These are phyloP conservation scores for Trichoderma arundinaceum DNA, from an alignment of 2,329 filamentous ascomycete genomes.

Conservation along the genomic window DNA sequence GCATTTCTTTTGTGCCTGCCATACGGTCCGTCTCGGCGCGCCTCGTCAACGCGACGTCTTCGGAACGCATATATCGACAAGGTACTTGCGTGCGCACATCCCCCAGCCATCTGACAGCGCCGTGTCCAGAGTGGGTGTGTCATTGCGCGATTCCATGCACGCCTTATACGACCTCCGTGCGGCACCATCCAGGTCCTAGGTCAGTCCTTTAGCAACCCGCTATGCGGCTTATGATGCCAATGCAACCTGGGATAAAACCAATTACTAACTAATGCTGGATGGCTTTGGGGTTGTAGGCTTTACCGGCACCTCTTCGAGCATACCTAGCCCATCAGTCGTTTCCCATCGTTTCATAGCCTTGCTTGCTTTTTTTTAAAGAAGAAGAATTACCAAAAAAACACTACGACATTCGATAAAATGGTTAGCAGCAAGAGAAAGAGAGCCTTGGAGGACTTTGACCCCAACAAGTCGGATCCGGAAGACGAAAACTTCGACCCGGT, in stretches of 20 bases:
- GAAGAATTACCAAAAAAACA: neutral
- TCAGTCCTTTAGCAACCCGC: constrained; percentile 1
- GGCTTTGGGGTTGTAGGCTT: neutral
- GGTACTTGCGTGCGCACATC: neutral
- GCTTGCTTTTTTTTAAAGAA: neutral
- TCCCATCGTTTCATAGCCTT: neutral
- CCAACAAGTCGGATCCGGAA: constrained; percentile 69
- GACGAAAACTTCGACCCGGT: constrained; percentile 69
- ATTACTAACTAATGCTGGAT: neutral
- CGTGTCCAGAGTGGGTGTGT: constrained; percentile 17
- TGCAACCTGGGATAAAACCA: neutral
- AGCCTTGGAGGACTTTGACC: constrained; percentile 63
- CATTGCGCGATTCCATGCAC: constrained; percentile 32
- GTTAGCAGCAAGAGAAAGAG: constrained; percentile 61
- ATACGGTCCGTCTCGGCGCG: neutral
- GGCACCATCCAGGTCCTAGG: constrained; percentile 10
- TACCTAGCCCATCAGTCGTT: neutral
- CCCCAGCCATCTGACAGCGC: constrained; percentile 6
- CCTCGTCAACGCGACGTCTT: constrained; percentile 13
- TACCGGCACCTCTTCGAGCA: neutral
- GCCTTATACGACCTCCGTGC: constrained; percentile 18
- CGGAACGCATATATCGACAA: neutral
- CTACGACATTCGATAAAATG: constrained; percentile 36
- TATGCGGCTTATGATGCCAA: neutral
- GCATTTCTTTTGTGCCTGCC: constrained; percentile 19